Conservation (phyloP, 2,329 filamentous ascomycete species). For the Monosporascus sp. region DNA sequence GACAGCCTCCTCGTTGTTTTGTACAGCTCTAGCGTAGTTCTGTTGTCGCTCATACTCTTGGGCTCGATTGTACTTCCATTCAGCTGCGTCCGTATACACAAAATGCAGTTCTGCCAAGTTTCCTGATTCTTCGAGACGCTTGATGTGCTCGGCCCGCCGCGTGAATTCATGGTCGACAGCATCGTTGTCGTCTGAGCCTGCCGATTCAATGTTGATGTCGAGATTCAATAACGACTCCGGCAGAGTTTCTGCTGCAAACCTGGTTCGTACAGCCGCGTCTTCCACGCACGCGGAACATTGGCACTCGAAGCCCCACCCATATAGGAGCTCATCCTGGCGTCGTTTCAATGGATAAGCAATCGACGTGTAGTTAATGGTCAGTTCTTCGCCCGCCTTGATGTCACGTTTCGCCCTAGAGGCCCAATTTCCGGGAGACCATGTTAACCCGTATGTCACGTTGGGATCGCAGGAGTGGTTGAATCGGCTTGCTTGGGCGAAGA, state of each 20-base stretch:
- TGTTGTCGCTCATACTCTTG: no score
- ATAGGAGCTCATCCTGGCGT: not conserved
- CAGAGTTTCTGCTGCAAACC: not conserved
- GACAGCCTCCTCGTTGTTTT: no score
- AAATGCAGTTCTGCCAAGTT: no score
- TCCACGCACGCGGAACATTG: constrained; percentile 1
- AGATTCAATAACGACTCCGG: not conserved
- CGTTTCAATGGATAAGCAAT: not conserved
- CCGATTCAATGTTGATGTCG: not conserved
- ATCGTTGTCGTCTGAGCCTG: not conserved
- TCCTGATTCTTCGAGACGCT: no score
- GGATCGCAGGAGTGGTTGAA: constrained; percentile 12
- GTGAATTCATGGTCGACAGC: not conserved
- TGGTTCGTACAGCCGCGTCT: not conserved
- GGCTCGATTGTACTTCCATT: no score
- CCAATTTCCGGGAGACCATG: not conserved
- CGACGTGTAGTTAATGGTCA: constrained; percentile 5
- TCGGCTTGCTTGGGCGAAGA: constrained; percentile 6
- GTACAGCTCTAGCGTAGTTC: no score
- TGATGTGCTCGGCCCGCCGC: no score
- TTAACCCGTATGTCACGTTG: constrained; percentile 1
- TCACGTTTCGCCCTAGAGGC: not conserved
- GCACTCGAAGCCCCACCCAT: constrained; percentile 3
- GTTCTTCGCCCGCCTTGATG: constrained; percentile 5
- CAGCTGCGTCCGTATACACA: no score